Base-by-base conservation (phyloP, 179 eudicot genomes). In the Heliamphora pulchella region DNA sequence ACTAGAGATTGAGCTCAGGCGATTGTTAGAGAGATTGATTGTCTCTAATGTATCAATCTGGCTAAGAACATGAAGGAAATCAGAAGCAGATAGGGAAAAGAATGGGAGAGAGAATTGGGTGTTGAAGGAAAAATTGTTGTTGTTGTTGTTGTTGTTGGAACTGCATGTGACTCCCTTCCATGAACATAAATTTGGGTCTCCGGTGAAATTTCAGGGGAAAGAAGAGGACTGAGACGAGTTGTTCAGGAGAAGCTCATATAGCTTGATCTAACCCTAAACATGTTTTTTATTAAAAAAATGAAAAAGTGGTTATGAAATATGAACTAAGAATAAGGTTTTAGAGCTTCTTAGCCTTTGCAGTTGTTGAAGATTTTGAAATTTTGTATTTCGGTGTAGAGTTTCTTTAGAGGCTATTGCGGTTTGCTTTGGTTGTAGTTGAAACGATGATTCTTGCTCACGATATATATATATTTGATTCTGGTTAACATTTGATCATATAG, bases 161-260 rank as follows among this genome's bases (percentile, higher is more conserved):
- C n/a, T 83, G 85, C 98, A 94, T 2, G 71, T 53, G 59, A 94
- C 91, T 70, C 96, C 93, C 4, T 66, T 13, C 98, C 98, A 94
- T 62, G 82, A 89, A 80, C 98, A 94, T 20, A 97, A 93, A 83
- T 89, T 85, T 11, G 85, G 81, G 72, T 68, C 53, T 10, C 61
- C 81, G 14, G 61, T 74, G 55, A 17, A 5, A n/a, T 78, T 84
- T 94, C 97, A 91, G 68, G 81, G 61, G 50, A 80, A 71, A 3
- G 46, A 80, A 79, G 62, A 63, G 41, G 31, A 31, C 31, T 22
- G 47, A n/a, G 82, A 2, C 15, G 73, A 81, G 64, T 83, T 82
- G 79, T 68, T 84, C 7, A 71, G 77, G 53, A 94, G 82, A 46
- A 82, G 81, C 4, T 81, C 20, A 8, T 80, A 87, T 66, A 93